Evolutionary conservation across 1,139 yeast species (phyloP), one percentile per base, ranked within the genome.

Genomic region (Sugiyamaella castrensis): DNA sequence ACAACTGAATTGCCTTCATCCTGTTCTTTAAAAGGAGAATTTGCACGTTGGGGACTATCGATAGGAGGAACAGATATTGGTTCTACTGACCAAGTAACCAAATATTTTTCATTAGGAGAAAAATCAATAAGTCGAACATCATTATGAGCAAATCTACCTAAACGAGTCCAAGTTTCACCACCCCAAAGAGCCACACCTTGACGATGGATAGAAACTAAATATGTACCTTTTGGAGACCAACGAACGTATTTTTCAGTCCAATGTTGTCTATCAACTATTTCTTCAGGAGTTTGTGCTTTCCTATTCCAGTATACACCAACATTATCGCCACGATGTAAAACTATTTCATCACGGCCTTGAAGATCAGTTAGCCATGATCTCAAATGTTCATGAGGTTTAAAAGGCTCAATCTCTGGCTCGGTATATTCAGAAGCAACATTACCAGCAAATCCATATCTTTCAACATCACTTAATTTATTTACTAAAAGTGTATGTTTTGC

Each of bases 181-280:
- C 98, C 98, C 95, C 98, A 92, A 33, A 94, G 79, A 68, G 89
- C 95, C 50, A 89, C 82, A 74, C 98, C 98, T 71, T 88, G 96
- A 50, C 91, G 89, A 69, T 92, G 97, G 64, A 89, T 78, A 1
- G 97, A 84, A 62, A 87, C 82, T 58, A 92, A 73, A 64, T 81
- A 91, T 26, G 94, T 84, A 69, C 99, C 99, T 71, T 83, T 82
- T 62, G 98, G 96, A 47, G 98, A 89, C 75, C 91, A 92, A 66
- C 84, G 84, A 61, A 91, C 87, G 60, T 82, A 87, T 57, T 87
- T 84, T 52, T 89, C 83, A 46, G 97, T 89, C 84, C 95, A 88
- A 55, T 84, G 83, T 58, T 77, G 79, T 61, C 95, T 86, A 62
- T 85, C 89, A 54, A 86, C 80, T 34, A 76, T 91, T 46, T 79